phyloP scores from a whole-genome alignment of 805 yeast species.

The Suhomyces faveliae region DNA sequence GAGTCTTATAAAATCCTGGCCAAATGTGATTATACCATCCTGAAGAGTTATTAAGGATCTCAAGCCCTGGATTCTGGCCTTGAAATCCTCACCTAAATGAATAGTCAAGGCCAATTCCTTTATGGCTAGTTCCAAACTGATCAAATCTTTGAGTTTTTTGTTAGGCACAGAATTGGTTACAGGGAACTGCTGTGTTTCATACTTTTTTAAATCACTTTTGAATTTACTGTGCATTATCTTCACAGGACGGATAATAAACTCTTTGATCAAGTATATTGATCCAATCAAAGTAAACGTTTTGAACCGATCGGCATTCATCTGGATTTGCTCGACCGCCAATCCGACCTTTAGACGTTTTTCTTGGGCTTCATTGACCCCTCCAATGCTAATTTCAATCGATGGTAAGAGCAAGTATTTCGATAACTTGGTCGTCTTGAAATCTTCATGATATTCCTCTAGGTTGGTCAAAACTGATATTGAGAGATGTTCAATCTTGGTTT shows the following conservation, averaged over 20 bases:
- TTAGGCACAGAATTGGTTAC: neutral
- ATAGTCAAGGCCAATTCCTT: slow-evolving; percentile 24
- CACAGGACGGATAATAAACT: slow-evolving; percentile 31
- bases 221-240: slow-evolving; percentile 22
- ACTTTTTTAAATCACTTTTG: slow-evolving; percentile 18
- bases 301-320: slow-evolving; percentile 25
- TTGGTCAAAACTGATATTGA: slow-evolving; percentile 15
- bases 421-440: slow-evolving; percentile 5
- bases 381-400: slow-evolving; percentile 10
- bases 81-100: slow-evolving; percentile 49
- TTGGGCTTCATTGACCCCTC: slow-evolving; percentile 7
- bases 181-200: slow-evolving; percentile 3
- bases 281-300: slow-evolving; percentile 35
- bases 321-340: slow-evolving; percentile 16
- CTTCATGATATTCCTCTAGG: slow-evolving; percentile 6
- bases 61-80: slow-evolving; percentile 45
- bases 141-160: slow-evolving; percentile 9
- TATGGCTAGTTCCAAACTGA: slow-evolving; percentile 12
- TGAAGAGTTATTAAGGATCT: slow-evolving; percentile 9
- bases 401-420: slow-evolving; percentile 24
- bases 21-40: slow-evolving; percentile 12
- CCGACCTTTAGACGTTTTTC: slow-evolving; percentile 15
- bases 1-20: slow-evolving; percentile 34
- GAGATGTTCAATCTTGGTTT: slow-evolving; percentile 16
- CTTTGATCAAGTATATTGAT: slow-evolving; percentile 28